A percentile compares a stretch with the other conserved stretches of the same genome.
phyloP scores from a whole-genome alignment of 306 rosid species.

The Psophocarpus tetragonolobus region DNA sequence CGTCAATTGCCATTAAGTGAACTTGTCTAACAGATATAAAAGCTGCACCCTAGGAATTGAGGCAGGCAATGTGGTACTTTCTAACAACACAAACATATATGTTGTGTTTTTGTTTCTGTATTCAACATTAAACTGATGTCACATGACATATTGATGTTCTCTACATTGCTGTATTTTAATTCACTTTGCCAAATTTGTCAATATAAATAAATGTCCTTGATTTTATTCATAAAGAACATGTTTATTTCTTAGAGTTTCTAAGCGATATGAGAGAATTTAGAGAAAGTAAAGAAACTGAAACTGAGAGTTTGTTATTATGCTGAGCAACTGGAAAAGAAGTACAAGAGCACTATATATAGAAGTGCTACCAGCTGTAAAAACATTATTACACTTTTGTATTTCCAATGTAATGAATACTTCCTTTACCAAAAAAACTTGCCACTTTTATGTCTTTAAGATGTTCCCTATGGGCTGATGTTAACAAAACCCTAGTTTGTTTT shows the following conservation, averaged over 20 bases:
- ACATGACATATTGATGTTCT: neutral
- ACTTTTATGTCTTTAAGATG: neutral
- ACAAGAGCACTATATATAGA: too few relatives aligned
- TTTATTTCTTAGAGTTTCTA: too few relatives aligned
- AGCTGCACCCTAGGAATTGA: neutral
- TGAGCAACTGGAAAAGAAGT: too few relatives aligned
- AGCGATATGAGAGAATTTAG: too few relatives aligned
- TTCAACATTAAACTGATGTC: neutral
- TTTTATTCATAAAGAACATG: neutral
- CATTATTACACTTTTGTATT: neutral
- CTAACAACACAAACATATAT: neutral
- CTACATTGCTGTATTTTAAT: neutral
- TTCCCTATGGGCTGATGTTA: neutral
- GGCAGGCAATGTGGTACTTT: neutral
- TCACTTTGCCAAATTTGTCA: neutral
- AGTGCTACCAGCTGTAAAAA: too few relatives aligned
- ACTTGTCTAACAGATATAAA: neutral
- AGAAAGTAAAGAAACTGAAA: too few relatives aligned
- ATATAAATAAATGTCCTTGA: neutral
- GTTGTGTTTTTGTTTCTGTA: neutral
- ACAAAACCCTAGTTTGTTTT: neutral
- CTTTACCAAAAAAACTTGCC: neutral
- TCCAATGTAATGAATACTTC: neutral
- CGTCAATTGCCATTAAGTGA: neutral
- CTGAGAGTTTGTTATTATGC: too few relatives aligned